phyloP scores from a whole-genome alignment of 2,329 filamentous ascomycete genomes.

The Biscogniauxia marginata region DNA sequence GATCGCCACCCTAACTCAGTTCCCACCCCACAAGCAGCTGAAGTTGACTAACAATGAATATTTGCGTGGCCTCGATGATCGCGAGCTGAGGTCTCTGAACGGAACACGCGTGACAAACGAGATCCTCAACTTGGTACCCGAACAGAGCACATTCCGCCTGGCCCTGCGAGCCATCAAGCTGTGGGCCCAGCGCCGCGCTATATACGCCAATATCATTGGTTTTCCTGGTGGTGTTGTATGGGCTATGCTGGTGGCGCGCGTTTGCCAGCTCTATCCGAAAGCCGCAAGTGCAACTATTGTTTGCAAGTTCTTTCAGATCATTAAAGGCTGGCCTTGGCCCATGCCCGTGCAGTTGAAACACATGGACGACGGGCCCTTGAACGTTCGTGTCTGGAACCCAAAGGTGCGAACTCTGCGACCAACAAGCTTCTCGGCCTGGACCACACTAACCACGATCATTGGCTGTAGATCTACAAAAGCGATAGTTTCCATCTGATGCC shows the following conservation, averaged over 20 bases:
- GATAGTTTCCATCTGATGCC: slow-evolving; percentile 93
- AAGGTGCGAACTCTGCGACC: slow-evolving; percentile 51
- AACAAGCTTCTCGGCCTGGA: not conserved
- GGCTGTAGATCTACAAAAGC: slow-evolving; percentile 65
- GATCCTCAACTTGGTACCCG: slow-evolving; percentile 83
- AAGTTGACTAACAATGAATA: slow-evolving; percentile 81
- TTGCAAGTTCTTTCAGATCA: slow-evolving; percentile 90
- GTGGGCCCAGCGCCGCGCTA: slow-evolving; percentile 88
- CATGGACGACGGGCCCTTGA: slow-evolving; percentile 78
- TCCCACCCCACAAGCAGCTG: slow-evolving; percentile 66
- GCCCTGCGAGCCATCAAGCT: slow-evolving; percentile 91
- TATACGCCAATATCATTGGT: slow-evolving; percentile 95
- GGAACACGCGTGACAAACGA: slow-evolving; percentile 93
- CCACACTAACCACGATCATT: slow-evolving; percentile 23
- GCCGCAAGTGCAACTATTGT: slow-evolving; percentile 87
- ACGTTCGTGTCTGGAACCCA: slow-evolving; percentile 92
- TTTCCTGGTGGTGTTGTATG: slow-evolving; percentile 96
- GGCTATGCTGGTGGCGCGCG: slow-evolving; percentile 94
- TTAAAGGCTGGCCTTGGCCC: slow-evolving; percentile 91
- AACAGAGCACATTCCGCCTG: slow-evolving; percentile 84
- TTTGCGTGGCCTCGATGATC: slow-evolving; percentile 81
- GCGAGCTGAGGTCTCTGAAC: slow-evolving; percentile 85
- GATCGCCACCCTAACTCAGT: slow-evolving; percentile 66
- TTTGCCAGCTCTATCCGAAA: slow-evolving; percentile 94
- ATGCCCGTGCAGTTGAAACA: slow-evolving; percentile 87